A percentile compares a stretch with the other conserved stretches of the same genome.
phyloP scores from a whole-genome alignment of 345 rosid genomes.

The Bruguiera sexangula region DNA sequence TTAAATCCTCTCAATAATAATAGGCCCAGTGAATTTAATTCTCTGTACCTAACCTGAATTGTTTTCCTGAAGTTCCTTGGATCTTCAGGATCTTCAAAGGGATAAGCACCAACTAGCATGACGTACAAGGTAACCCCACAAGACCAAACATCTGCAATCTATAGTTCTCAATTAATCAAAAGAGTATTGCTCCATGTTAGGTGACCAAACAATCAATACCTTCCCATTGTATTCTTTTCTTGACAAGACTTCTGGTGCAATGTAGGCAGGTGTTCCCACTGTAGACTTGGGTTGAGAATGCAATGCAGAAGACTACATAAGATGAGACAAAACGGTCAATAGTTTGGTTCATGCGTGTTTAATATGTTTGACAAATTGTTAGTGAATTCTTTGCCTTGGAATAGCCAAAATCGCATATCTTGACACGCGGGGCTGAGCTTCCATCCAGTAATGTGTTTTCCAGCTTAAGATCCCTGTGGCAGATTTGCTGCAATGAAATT shows the following conservation, averaged over 20 bases:
- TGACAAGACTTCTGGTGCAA: slow-evolving; percentile 27
- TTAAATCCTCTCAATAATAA: background rate
- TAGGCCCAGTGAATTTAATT: background rate
- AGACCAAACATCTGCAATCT: slow-evolving; percentile 32
- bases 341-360: background rate
- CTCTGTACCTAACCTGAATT: slow-evolving; percentile 10
- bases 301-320: slow-evolving; percentile 20
- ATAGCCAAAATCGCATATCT: slow-evolving; percentile 30
- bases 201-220: slow-evolving; percentile 12
- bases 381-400: slow-evolving; percentile 21
- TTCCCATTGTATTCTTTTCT: slow-evolving; percentile 26
- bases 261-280: slow-evolving; percentile 27
- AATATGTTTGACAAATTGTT: background rate
- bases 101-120: slow-evolving; percentile 30
- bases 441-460: slow-evolving; percentile 26
- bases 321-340: background rate
- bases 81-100: slow-evolving; percentile 30
- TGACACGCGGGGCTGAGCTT: slow-evolving; percentile 16
- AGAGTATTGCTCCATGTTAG: background rate
- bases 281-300: slow-evolving; percentile 30
- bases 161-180: slow-evolving; percentile 1
- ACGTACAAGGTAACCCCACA: slow-evolving; percentile 31
- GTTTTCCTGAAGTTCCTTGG: slow-evolving; percentile 30
- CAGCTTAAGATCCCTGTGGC: slow-evolving; percentile 27
- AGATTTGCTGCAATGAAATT: slow-evolving; percentile 18